phyloP scores from a whole-genome alignment of 192 early-diverging fungal species.

The Coemansia interrupta region DNA sequence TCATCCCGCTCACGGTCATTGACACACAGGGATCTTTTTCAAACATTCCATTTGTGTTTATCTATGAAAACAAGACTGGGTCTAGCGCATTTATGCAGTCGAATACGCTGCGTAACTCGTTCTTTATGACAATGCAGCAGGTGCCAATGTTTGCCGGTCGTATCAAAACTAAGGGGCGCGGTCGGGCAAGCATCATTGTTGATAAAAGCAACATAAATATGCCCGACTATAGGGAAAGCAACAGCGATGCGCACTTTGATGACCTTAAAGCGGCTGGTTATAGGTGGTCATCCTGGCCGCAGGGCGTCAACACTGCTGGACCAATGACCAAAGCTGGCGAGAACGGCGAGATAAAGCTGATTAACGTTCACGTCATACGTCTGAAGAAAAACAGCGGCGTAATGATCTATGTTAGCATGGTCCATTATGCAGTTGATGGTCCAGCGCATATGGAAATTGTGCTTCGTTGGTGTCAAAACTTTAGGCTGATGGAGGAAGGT shows the following conservation, averaged over 20 bases:
- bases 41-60: conserved; percentile 49
- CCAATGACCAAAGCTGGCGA: conserved; percentile 24
- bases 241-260: conserved; percentile 25
- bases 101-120: conserved; percentile 24
- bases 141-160: conserved; percentile 32
- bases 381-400: conserved; percentile 42
- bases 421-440: conserved; percentile 41
- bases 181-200: conserved; percentile 29
- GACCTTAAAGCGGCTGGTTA: conserved; percentile 21
- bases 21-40: conserved; percentile 46
- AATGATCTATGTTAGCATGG: conserved; percentile 40
- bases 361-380: conserved; percentile 41
- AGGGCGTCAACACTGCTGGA: conserved; percentile 35
- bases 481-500: conserved; percentile 12
- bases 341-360: conserved; percentile 31
- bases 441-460: conserved; percentile 39
- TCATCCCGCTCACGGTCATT: conserved; percentile 27
- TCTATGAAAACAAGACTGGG: conserved; percentile 30
- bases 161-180: conserved; percentile 14
- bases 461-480: conserved; percentile 28
- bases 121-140: conserved; percentile 27
- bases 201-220: conserved; percentile 28
- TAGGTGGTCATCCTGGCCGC: conserved; percentile 37
- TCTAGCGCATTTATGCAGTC: conserved; percentile 28
- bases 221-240: conserved; percentile 37